Conservation (phyloP, 192 early-diverging fungal species). For the Pilaira anomala region DNA sequence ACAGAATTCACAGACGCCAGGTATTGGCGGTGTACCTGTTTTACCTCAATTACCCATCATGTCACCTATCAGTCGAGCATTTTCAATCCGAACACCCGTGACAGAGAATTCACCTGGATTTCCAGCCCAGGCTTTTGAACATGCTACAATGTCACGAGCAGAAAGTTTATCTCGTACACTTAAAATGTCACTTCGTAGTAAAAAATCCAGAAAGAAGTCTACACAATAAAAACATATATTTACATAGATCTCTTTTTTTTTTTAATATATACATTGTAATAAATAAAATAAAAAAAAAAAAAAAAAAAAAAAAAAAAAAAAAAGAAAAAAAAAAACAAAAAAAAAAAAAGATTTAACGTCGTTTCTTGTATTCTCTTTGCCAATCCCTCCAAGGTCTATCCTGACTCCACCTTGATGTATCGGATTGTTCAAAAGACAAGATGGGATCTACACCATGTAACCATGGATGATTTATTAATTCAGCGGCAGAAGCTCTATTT, state of each 20-base stretch:
- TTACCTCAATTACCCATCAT: constrained; percentile 7
- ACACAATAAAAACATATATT: background rate
- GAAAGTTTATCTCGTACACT: constrained; percentile 32
- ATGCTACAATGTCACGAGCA: constrained; percentile 22
- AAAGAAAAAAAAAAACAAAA: background rate
- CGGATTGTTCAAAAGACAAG: constrained; percentile 3
- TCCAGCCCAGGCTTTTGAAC: background rate
- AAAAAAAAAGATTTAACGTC: background rate
- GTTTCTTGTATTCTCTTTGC: constrained; percentile 9
- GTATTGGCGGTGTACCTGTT: background rate
- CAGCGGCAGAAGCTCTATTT: constrained; percentile 26
- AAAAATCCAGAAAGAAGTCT: constrained; percentile 25
- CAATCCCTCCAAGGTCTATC: constrained; percentile 27
- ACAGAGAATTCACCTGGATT: background rate
- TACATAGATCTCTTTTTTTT: too few relatives aligned
- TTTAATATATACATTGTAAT: too few relatives aligned
- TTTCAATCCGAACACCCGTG: constrained; percentile 28
- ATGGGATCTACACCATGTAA: constrained; percentile 18
- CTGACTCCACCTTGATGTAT: constrained; percentile 3
- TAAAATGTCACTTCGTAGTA: constrained; percentile 31
- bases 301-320: too few relatives aligned
- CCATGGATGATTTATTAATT: constrained; percentile 38
- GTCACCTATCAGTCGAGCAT: constrained; percentile 35
- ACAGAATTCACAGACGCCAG: background rate
- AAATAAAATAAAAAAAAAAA: too few relatives aligned